These are phyloP conservation scores for Kodamaea fungicola DNA, from an alignment of 1,139 yeast genomes.

Conservation along the genomic window DNA sequence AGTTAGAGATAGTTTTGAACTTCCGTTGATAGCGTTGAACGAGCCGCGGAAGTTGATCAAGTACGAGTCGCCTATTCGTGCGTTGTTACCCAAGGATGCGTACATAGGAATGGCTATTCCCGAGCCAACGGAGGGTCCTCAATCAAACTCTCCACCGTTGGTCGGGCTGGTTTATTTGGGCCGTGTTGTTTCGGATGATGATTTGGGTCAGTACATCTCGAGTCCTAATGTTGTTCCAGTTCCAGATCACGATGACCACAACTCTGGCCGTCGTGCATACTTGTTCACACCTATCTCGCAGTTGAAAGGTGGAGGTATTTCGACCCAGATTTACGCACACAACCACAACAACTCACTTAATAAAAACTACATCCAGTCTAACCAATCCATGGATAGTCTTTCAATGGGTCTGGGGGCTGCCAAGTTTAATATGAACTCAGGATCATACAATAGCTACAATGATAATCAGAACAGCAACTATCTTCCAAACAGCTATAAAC, in stretches of 20 bases:
- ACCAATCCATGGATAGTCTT: slow-evolving; percentile 1
- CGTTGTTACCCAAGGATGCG: slow-evolving; percentile 71
- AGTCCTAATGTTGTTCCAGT: slow-evolving; percentile 49
- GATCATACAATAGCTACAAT: slow-evolving; percentile 11
- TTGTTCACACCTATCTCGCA: slow-evolving; percentile 48
- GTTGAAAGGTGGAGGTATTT: slow-evolving; percentile 36
- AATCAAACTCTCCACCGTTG: slow-evolving; percentile 78
- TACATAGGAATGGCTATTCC: slow-evolving; percentile 72
- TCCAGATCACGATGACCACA: slow-evolving; percentile 57
- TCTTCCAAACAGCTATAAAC: slow-evolving; percentile 16
- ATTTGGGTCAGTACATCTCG: slow-evolving; percentile 66
- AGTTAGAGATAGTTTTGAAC: slow-evolving; percentile 81
- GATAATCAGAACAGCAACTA: slow-evolving; percentile 3
- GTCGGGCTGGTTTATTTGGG: slow-evolving; percentile 86
- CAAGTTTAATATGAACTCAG: slow-evolving; percentile 5
- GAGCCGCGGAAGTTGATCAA: slow-evolving; percentile 67
- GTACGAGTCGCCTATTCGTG: slow-evolving; percentile 80
- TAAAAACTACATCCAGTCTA: not conserved
- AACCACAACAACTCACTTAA: slow-evolving; percentile 15
- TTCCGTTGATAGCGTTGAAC: slow-evolving; percentile 55
- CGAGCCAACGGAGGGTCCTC: slow-evolving; percentile 76
- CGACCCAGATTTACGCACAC: slow-evolving; percentile 23
- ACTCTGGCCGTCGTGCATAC: slow-evolving; percentile 36
- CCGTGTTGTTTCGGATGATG: slow-evolving; percentile 72
- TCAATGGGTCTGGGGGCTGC: slow-evolving; percentile 3